Base-by-base conservation (phyloP, 1,284 basidiomycete genomes). In the Vanrija humicola region DNA sequence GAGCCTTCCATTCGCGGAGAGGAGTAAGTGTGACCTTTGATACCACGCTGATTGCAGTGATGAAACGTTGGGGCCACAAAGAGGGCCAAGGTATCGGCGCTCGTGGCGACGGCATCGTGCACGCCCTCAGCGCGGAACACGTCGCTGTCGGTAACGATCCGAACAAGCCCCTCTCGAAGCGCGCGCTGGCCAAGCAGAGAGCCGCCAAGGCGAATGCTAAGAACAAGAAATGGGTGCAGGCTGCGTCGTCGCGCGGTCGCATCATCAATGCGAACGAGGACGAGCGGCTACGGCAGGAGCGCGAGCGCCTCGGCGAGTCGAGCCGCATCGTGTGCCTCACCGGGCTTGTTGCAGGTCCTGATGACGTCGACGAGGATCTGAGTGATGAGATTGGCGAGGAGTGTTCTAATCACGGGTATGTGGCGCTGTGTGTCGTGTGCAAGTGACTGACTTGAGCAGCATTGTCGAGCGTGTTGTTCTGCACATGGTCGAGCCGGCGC, bases 71-170 rank as follows among this genome's bases (percentile, higher is more conserved):
- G 88, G 93, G 93, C 0, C 91, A 96, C 75, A 88, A 89, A 68
- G 88, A 92, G 68, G 93, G 93, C 1, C 86, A 92, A 75, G 93
- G 90, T 12, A 82, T 96, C 2, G 93, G 92, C 46, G 86, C 82
- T 0, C 85, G 87, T 59, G 88, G 86, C 3, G 82, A 83, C 12
- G 93, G 93, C 6, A 94, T 96, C 52, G 83, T 91, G 43, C 87
- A 93, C 56, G 90, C 93, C 2, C 82, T 97, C 34, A 82, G 84
- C 0, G 86, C 93, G 25, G 88, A 93, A 54, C 74, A 77, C 52
- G 63, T 72, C 64, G 85, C 86, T 66, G 78, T 85, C 3, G 69
- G 75, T 3, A 50, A 63, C 28, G 44, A 23, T 12, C 47, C 49
- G 23, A 18, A 21, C 6, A 39, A 48, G 6, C 67, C 62, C 18